Evolutionary conservation across 2,329 filamentous ascomycete species (phyloP).

Genomic region (Aaosphaeria pasadenensis): DNA sequence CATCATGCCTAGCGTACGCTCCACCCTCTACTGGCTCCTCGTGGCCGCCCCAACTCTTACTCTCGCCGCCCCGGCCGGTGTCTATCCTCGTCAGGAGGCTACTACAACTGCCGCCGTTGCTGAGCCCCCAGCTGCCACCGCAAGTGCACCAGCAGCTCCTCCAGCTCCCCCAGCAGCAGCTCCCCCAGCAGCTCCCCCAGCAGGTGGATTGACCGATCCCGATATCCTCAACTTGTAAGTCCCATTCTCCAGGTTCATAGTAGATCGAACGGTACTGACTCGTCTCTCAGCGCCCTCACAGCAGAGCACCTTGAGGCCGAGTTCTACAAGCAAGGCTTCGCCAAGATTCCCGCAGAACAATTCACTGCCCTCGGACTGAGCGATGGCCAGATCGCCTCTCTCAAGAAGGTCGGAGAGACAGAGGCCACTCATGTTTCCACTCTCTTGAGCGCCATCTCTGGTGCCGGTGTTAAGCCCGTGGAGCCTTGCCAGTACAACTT

Average conservation of each 20-base stretch:
- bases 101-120: conserved; percentile 5
- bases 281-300: conserved; percentile 59
- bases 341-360: conserved; percentile 61
- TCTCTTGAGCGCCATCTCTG: conserved; percentile 59
- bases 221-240: conserved; percentile 56
- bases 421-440: conserved; percentile 62
- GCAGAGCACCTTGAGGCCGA: conserved; percentile 71
- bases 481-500: conserved; percentile 72
- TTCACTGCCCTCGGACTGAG: conserved; percentile 63
- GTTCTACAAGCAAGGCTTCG: conserved; percentile 71
- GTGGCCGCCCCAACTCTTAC: conserved; percentile 32
- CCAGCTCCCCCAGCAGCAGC: conserved; percentile 12
- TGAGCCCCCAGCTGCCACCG: conserved; percentile 2
- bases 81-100: conserved; percentile 21
- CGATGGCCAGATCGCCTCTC: conserved; percentile 54
- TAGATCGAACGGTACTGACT: conserved; percentile 23
- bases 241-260: too few species aligned
- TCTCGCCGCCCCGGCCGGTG: conserved; percentile 26
- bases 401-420: conserved; percentile 60
- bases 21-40: conserved; percentile 32
- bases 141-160: conserved; percentile 15
- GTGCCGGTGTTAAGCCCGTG: conserved; percentile 63
- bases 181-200: conserved; percentile 7
- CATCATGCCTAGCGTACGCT: conserved; percentile 37
- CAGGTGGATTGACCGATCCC: conserved; percentile 43